These are phyloP conservation scores for Penicillium sp. DNA, from an alignment of 2,329 filamentous ascomycete species.

Conservation along the genomic window DNA sequence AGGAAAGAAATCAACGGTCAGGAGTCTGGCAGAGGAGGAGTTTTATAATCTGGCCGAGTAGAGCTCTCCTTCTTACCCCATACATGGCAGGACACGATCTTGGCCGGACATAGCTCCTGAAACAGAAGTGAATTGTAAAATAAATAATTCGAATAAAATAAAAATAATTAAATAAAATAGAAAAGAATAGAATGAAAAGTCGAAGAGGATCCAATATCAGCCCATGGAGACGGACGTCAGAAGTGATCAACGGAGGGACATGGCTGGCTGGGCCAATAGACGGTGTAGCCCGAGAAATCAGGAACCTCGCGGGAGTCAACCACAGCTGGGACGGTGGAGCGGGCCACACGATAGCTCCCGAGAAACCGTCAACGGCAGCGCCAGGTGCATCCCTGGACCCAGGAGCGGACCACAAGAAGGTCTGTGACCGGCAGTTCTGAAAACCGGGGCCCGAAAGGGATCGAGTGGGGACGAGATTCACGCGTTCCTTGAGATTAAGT, in stretches of 20 bases:
- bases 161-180: slow-evolving; percentile 1
- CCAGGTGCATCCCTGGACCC: slow-evolving; percentile 11
- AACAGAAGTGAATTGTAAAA: background rate
- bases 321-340: slow-evolving; percentile 33
- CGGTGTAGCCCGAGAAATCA: slow-evolving; percentile 18
- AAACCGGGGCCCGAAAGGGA: background rate
- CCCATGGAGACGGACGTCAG: slow-evolving; percentile 19
- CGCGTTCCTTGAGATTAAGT: slow-evolving; percentile 18
- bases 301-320: slow-evolving; percentile 20
- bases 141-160: background rate
- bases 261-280: slow-evolving; percentile 33
- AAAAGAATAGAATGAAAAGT: slow-evolving; percentile 4
- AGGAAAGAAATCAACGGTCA: slow-evolving; percentile 3
- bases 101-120: slow-evolving; percentile 1
- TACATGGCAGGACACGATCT: slow-evolving; percentile 13
- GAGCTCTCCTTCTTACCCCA: slow-evolving; percentile 13
- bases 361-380: slow-evolving; percentile 20
- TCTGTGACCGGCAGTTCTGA: background rate
- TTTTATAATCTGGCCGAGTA: slow-evolving; percentile 9
- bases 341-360: slow-evolving; percentile 22
- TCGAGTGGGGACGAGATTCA: background rate
- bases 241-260: slow-evolving; percentile 28
- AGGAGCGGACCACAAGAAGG: slow-evolving; percentile 6
- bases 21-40: background rate
- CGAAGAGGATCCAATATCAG: slow-evolving; percentile 8